Percentiles rank a stretch among this genome's conserved stretches.
phyloP scores from a whole-genome alignment of 371 early-diverging fungal species.

The Umbelopsis sp. region DNA sequence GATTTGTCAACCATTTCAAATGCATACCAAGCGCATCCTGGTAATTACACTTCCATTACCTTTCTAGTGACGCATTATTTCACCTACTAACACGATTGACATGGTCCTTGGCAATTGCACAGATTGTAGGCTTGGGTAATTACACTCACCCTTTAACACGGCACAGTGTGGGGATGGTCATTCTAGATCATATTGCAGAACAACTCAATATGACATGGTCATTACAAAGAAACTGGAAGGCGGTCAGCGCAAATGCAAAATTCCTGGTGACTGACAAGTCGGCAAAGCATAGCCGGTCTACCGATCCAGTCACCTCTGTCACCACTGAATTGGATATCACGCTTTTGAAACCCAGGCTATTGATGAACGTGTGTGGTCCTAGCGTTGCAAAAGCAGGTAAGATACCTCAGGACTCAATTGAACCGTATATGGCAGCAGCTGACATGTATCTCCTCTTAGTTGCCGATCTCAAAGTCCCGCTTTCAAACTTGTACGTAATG shows the following conservation, averaged over 20 bases:
- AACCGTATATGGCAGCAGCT: not conserved
- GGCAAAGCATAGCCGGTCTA: slow-evolving; percentile 18
- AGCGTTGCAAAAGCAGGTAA: slow-evolving; percentile 73
- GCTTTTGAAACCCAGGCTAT: slow-evolving; percentile 63
- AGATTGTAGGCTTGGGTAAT: slow-evolving; percentile 81
- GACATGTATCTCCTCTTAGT: slow-evolving; percentile 25
- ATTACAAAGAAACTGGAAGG: slow-evolving; percentile 44
- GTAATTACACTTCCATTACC: not conserved
- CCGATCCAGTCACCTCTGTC: slow-evolving; percentile 24
- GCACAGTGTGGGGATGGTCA: slow-evolving; percentile 80
- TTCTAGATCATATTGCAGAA: slow-evolving; percentile 62
- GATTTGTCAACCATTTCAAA: not conserved
- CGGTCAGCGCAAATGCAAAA: slow-evolving; percentile 42
- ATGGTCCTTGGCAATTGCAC: not conserved
- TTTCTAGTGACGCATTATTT: not conserved
- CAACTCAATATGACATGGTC: slow-evolving; percentile 53
- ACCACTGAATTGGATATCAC: slow-evolving; percentile 46
- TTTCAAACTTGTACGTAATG: slow-evolving; percentile 58
- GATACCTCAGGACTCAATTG: not conserved
- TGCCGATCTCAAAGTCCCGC: slow-evolving; percentile 40
- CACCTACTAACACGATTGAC: not conserved
- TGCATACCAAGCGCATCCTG: slow-evolving; percentile 19
- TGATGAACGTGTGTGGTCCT: slow-evolving; percentile 76
- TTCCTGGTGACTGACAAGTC: slow-evolving; percentile 24
- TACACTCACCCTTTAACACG: slow-evolving; percentile 64